Base-by-base conservation (phyloP, 139 green algal species). In the Closterium sp. region DNA sequence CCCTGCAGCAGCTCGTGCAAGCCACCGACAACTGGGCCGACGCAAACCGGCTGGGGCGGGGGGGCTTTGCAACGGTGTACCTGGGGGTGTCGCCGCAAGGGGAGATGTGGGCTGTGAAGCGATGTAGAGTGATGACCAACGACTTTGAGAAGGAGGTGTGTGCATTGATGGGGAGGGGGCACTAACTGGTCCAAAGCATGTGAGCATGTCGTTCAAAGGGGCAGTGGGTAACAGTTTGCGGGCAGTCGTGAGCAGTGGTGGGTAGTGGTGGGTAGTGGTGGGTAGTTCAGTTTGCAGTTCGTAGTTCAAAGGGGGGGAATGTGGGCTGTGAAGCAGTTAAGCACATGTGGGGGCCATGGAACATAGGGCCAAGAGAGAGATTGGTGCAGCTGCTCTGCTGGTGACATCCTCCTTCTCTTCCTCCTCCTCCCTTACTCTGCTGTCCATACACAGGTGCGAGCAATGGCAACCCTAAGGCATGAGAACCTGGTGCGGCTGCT, bases 61-160 rank as follows among this genome's bases (percentile, higher is more conserved):
- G 85, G 19, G 85, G 28, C 19, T 87, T 32, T 31, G 85, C 28
- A 7, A 31, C 85, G 28, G 85, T 87, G 85, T 87, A 87, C 85
- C 85, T 30, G 7, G 85, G 85, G 0, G 28, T 87, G n/a, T 32
- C 28, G 28, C n/a, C 85, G 0, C 13, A 30, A 21, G 85, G 85
- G n/a, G 85, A 87, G 85, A 87, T 87, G 85, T 87, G 85, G 85
- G 85, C 85, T 5, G 85, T 87, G 85, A 87, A 87, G 85, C 85
- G 85, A 21, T 30, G 28, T 24, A 87, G 27, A 29, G 22, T 87
- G 10, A 32, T 87, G 28, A 87, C 85, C 85, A 87, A 87, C 85
- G 85, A 87, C 85, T 87, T 87, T 31, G 85, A 87, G 85, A 87
- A 87, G 2, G 85, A 87, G 85, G 85, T 87, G 85, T 34, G 84